Evolutionary conservation across 345 rosid genomes (phyloP), one percentile per base, ranked within the genome.

Genomic region (Sapria himalayana): DNA sequence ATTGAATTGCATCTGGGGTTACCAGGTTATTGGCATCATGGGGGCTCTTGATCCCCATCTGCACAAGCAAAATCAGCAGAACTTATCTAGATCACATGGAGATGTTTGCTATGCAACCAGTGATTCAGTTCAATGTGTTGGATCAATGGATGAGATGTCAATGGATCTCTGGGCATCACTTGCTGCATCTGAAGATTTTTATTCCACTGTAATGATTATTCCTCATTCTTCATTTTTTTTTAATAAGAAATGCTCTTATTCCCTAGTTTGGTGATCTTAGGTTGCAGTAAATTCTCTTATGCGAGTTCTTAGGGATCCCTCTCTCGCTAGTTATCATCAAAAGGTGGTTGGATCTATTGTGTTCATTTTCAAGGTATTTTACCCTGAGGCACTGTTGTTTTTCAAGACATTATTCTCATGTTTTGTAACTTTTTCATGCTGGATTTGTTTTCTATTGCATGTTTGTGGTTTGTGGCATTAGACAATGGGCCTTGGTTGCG

Each of bases 401-500:
- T 46, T 50, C 20, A 15, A 37, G 37, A 27, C 14, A 10, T 25
- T 29, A 29, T 46, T 39, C 24, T 39, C 29, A 29, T 45, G 3
- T 37, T n/a, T n/a, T n/a, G n/a, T n/a, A n/a, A n/a, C n/a, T 11
- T 27, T 22, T 19, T 44, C 21, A 31, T 32, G 43, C 40, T 24
- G 29, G 41, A 25, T 21, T 7, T 41, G 14, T 15, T 48, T 58
- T 18, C 46, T 32, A 8, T 40, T 41, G 7, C 23, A 7, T 17
- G 11, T 40, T 60, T 48, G 49, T 29, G 58, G 45, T 15, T 48
- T 67, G 69, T 56, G 75, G 74, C 85, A 74, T 65, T 63, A 89
- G 98, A 82, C 95, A 15, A 82, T 79, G 98, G 85, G 77, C 59
- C 92, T 89, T 58, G 95, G 72, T 22, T 82, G 95, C 54, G 98